Conservation (phyloP, 2,329 filamentous ascomycete species). For the Fusarium piperis region DNA sequence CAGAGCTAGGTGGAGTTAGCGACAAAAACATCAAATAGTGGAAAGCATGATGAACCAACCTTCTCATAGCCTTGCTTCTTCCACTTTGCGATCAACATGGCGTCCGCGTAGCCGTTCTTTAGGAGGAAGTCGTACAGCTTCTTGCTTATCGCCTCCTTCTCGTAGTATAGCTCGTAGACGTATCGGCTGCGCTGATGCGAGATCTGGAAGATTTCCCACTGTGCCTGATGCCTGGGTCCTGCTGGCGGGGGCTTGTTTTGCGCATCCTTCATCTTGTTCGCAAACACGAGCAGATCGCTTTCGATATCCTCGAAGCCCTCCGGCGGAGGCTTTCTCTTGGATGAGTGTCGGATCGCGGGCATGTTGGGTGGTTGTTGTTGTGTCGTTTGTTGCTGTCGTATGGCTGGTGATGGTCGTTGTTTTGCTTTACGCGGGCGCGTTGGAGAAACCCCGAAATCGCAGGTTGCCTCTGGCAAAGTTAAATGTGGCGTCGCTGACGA, state of each 20-base stretch:
- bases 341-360: conserved; percentile 80
- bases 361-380: conserved; percentile 55
- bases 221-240: conserved; percentile 85
- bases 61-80: conserved; percentile 99
- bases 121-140: conserved; percentile 94
- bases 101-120: conserved; percentile 96
- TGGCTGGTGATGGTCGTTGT: background rate
- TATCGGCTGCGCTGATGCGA: conserved; percentile 91
- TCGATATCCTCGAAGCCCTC: conserved; percentile 90
- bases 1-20: conserved; percentile 71
- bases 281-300: conserved; percentile 84
- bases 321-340: conserved; percentile 83
- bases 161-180: conserved; percentile 97
- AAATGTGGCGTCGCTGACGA: conserved; percentile 33
- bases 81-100: conserved; percentile 98
- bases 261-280: conserved; percentile 94
- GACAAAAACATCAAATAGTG: background rate
- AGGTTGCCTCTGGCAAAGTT: conserved; percentile 3
- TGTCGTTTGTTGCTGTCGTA: background rate
- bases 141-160: conserved; percentile 94
- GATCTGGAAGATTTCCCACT: conserved; percentile 98
- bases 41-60: conserved; percentile 60
- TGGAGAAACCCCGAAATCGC: conserved; percentile 10
- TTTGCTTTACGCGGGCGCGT: background rate
- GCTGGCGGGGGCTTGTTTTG: conserved; percentile 87